Percentiles rank a stretch among this genome's conserved stretches.
Conservation (phyloP, 352 stramenopile species). For the Phytopythium cucurbitacearum region DNA sequence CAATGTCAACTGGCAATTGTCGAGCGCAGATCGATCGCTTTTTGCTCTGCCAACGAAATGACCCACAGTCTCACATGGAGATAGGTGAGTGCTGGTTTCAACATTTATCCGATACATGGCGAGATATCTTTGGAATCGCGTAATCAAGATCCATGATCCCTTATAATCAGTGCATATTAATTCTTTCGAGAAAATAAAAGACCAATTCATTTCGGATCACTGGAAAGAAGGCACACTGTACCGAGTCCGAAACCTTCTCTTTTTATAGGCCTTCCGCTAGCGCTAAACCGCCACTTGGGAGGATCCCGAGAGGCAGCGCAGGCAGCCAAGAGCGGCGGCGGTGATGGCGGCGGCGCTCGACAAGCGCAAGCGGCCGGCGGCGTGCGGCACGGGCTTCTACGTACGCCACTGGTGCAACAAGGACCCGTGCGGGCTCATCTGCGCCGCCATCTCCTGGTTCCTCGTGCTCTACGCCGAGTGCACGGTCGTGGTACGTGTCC, state of each 20-base stretch:
- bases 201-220: neutral
- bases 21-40: neutral
- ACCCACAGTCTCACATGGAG: neutral
- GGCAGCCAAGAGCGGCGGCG: neutral
- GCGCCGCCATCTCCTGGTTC: conserved; percentile 87
- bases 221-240: neutral
- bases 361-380: conserved; percentile 35
- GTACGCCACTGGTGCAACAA: conserved; percentile 88
- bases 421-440: conserved; percentile 90
- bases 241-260: neutral
- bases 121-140: too few species aligned
- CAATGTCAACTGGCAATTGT: too few species aligned
- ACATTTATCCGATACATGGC: neutral
- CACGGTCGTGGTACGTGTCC: conserved; percentile 70
- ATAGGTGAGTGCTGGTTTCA: conserved; percentile 15
- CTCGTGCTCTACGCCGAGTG: conserved; percentile 91
- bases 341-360: conserved; percentile 32
- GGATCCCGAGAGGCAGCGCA: conserved; percentile 1
- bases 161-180: too few species aligned
- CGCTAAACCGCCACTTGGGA: neutral
- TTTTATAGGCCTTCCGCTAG: neutral
- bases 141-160: too few species aligned
- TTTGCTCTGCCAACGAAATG: conserved; percentile 13
- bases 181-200: too few species aligned
- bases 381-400: conserved; percentile 78